A percentile compares a stretch with the other conserved stretches of the same genome.
These are phyloP conservation scores for Mortierella sp. DNA, from an alignment of 371 early-diverging fungal genomes.

Conservation along the genomic window DNA sequence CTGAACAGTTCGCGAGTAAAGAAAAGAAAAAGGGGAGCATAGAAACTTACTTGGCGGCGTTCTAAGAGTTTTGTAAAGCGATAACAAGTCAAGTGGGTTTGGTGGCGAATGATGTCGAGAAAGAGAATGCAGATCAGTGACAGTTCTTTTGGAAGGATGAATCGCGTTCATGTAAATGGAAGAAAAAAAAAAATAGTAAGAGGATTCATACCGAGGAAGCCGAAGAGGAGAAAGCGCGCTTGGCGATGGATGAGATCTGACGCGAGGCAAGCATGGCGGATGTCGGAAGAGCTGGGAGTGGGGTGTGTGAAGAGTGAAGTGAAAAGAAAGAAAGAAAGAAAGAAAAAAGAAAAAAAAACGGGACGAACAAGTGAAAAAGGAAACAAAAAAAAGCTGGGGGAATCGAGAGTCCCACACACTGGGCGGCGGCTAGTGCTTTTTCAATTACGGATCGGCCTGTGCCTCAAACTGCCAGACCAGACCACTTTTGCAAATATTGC, in stretches of 20 bases:
- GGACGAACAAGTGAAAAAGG: background rate
- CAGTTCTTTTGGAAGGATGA: background rate
- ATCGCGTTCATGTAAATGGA: background rate
- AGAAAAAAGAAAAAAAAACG: conserved; percentile 4
- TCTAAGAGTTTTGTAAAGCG: conserved; percentile 16
- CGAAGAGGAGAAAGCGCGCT: conserved; percentile 76
- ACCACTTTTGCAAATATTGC: too few species aligned
- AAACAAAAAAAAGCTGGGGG: background rate
- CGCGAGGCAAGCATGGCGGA: conserved; percentile 44
- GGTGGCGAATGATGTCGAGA: background rate
- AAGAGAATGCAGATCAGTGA: background rate
- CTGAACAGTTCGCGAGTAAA: background rate
- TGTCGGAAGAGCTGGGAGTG: background rate
- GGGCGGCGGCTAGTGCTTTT: too few species aligned
- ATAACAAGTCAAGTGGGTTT: background rate
- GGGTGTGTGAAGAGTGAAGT: conserved; percentile 5
- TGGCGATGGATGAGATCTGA: conserved; percentile 58
- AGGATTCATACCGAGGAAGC: conserved; percentile 48
- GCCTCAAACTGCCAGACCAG: too few species aligned
- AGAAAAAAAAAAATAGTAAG: background rate
- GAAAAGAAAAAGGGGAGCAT: too few species aligned
- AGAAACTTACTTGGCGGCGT: conserved; percentile 54
- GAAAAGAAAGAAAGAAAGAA: background rate
- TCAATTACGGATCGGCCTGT: too few species aligned
- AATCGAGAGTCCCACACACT: too few species aligned